Base-by-base conservation (phyloP, 2,329 filamentous ascomycete genomes). In the Trichophyton benhamiae region DNA sequence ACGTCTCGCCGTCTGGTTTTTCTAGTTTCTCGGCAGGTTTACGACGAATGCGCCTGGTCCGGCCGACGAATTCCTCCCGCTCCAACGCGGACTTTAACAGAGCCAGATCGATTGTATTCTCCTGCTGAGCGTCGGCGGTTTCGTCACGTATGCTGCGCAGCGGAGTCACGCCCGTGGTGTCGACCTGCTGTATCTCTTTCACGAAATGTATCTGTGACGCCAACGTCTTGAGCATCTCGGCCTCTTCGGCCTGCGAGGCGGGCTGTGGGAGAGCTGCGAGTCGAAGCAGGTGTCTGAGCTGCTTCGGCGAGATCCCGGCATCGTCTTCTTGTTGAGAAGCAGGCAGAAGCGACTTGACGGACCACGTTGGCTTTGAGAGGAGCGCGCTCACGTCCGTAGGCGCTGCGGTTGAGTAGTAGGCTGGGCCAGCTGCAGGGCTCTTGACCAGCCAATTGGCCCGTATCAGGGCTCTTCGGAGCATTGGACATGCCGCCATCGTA, bases 141-240 rank as follows among this genome's bases (percentile, higher is more conserved):
- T 79, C 91, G 71, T 97, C 92, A 60, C 89, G 84, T 62, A 97
- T 87, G 52, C 87, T 86, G 58, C 83, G 80, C 49, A 99, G 75
- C 0, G 94, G 91, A 61, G 84, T 80, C 0, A 96, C 79, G 2
- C 82, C 84, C 0, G 79, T 75, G 0, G 89, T 91, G 72, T 95
- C 82, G 57, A 96, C 86, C 52, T 80, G 78, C 70, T 95, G 91
- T 20, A 97, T 85, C 64, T 90, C 84, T 64, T 83, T 85, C n/a
- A 97, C 91, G 70, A 99, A 99, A 69, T 88, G 87, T 0, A 99
- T 82, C 71, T 99, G 94, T 36, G 87, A 84, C 59, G 86, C 81
- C 1, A 99, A 80, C 0, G 87, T 91, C 22, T 81, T 71, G 2
- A 95, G 80, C 83, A 96, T 89, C 27, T 79, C 75, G 0, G 77